Base-by-base conservation (phyloP, 1,139 yeast genomes). In the Citeromyces hawaiiensis region DNA sequence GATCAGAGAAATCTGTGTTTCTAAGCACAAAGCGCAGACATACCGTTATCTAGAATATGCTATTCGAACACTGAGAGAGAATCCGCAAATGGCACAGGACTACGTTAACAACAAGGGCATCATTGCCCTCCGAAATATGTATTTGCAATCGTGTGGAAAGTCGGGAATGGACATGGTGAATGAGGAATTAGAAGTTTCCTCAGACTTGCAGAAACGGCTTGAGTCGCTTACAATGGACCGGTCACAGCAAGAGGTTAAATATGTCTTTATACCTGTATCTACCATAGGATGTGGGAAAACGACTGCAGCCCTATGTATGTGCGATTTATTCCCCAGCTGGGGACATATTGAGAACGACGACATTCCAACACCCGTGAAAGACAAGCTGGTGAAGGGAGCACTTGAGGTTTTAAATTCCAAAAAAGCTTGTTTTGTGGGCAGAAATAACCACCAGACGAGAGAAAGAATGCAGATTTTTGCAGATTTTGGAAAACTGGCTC, bases 281-380 rank as follows among this genome's bases (percentile, higher is more conserved):
- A 86, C 96, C 0, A 72, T 91, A 39, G 98, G 97, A 0, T 86
- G 96, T 56, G 99, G 99, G 7, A 93, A 93, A 54, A 87, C 97
- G 0, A 86, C 96, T 0, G 72, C 85, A 0, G 74, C 86, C 3
- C 57, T 71, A 37, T 78, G 91, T 0, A 60, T 91, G 36, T 48
- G 55, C 1, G 54, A 67, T 8, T 53, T 88, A 21, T 79, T 65
- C 42, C 76, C 81, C 0, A 53, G 57, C 1, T 80, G 94, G 82
- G 77, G 72, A 0, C 86, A 81, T 50, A 67, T 85, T n/a, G 96
- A 87, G 54, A 88, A 85, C 55, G 98, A 91, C 57, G 74, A 86
- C 48, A 66, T 86, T 30, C 60, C 68, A 2, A 64, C 63, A 15
- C 70, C 72, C 0, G 68, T 65, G 7, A 69, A 67, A 42, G 56